Evolutionary conservation across 1,284 basidiomycete species (phyloP), one percentile per base, ranked within the genome.

Genomic region (Cystobasidium sp.): DNA sequence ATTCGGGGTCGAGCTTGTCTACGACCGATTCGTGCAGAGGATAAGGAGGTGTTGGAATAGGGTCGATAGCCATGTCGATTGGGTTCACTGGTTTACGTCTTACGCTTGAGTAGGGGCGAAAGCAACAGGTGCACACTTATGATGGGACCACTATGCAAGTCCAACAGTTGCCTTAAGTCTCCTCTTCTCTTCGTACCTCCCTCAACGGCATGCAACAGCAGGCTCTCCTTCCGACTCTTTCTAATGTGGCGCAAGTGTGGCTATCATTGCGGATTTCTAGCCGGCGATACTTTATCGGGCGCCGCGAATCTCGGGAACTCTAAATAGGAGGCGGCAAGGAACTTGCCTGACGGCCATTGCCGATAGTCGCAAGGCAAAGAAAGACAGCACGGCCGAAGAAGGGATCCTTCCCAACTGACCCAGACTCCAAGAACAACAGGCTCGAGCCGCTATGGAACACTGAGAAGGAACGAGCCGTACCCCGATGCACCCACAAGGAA

Each of bases 21-120:
- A 88, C 79, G 72, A 90, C 82, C 9, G 86, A 86, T 0, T 88
- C 87, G 77, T 90, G 86, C 46, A 91, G 82, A 37, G 88, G 87
- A 74, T 88, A 86, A 77, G 78, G 74, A 70, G 75, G 20, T 83
- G 78, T 0, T 82, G 84, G 39, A 81, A 80, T 68, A 81, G 82
- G 6, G 84, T 83, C 75, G 84, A 84, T 62, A 47, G 53, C 22
- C 46, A 59, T 24, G 31, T 31, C 31, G 12, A 24, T 31, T 37
- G 44, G 5, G n/a, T 12, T 16, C 8, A 16, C 43, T 14, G 43
- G 6, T 62, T 37, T 20, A 16, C 6, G n/a, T n/a, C n/a, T n/a
- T n/a, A 37, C 41, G 59, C 41, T 51, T 20, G 20, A 20, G 20
- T 16, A 6, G 47, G 6, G 47, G 14, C 14, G 47, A 51, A 1